A percentile compares a stretch with the other conserved stretches of the same genome.
phyloP scores from a whole-genome alignment of 257 asterid species.

The Eustoma russellianum region DNA sequence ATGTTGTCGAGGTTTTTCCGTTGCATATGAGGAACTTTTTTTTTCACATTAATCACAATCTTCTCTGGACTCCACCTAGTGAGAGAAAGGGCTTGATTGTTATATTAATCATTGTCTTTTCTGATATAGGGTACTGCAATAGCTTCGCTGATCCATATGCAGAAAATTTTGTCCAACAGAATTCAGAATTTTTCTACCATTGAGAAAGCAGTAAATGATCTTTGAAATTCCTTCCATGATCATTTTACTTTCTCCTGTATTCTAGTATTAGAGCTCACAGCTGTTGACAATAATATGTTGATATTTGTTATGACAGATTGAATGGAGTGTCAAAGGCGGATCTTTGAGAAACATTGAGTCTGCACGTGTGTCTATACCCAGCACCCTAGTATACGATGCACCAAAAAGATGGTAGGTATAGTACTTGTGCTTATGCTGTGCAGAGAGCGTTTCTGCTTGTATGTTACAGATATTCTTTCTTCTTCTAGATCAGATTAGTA shows the following conservation, averaged over 20 bases:
- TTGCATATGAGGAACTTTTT: no score
- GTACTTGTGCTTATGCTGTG: conserved; percentile 8
- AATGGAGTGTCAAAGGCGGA: conserved; percentile 95
- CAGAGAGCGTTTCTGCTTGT: not conserved
- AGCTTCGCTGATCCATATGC: conserved; percentile 88
- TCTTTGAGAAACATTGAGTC: conserved; percentile 81
- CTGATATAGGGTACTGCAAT: conserved; percentile 86
- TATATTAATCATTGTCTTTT: conserved; percentile 6
- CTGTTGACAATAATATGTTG: not conserved
- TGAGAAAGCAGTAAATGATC: conserved; percentile 75
- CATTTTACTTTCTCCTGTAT: no score
- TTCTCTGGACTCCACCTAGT: no score
- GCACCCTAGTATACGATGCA: conserved; percentile 71
- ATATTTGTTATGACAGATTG: conserved; percentile 37
- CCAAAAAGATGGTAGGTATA: conserved; percentile 66
- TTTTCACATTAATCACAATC: no score
- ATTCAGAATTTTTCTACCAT: conserved; percentile 75
- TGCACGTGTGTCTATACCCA: conserved; percentile 84
- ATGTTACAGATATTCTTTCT: conserved; percentile 1
- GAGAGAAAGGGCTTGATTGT: no score
- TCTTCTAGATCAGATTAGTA: not conserved
- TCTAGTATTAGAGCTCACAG: no score
- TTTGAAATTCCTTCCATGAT: not conserved
- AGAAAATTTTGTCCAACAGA: conserved; percentile 76
- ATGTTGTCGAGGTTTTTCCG: conserved; percentile 86